Percentiles rank a stretch among this genome's conserved stretches.
Evolutionary conservation across 2,329 filamentous ascomycete species (phyloP).

Genomic region (Aspergillus sp.): DNA sequence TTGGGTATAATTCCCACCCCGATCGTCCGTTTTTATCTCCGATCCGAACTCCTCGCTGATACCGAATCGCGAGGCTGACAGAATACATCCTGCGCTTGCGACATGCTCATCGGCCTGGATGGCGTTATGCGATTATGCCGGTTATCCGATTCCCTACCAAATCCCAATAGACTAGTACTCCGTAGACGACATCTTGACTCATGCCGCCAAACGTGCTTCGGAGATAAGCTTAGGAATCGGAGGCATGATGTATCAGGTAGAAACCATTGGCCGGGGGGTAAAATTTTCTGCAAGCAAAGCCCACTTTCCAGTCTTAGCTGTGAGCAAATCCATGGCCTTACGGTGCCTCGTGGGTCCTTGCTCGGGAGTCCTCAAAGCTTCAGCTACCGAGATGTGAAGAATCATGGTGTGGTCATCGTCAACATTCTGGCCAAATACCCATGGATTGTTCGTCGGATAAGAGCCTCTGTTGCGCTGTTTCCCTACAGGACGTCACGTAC

Average conservation of each 20-base stretch:
- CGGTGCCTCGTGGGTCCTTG: background rate
- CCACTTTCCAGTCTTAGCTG: background rate
- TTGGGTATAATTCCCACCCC: background rate
- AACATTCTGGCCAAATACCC: background rate
- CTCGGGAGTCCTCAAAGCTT: slow-evolving; percentile 12
- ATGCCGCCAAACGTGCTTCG: background rate
- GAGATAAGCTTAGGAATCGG: background rate
- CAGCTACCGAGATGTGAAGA: background rate
- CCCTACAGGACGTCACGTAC: background rate
- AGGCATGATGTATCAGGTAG: background rate
- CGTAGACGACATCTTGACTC: background rate
- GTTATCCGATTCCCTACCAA: background rate
- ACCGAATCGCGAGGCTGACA: background rate
- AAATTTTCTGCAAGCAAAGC: background rate
- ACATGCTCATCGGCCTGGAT: background rate
- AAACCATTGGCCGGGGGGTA: background rate
- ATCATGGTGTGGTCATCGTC: slow-evolving; percentile 3
- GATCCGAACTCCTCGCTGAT: background rate
- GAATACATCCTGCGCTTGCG: background rate
- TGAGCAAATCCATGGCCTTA: background rate
- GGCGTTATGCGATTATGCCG: slow-evolving; percentile 2
- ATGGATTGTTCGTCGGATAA: background rate
- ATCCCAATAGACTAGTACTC: background rate
- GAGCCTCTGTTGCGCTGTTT: background rate
- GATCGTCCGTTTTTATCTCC: slow-evolving; percentile 4